A percentile compares a stretch with the other conserved stretches of the same genome.
Evolutionary conservation across 495 filamentous ascomycete genomes (phyloP).

Genomic region (Aspergillus taichungensis): DNA sequence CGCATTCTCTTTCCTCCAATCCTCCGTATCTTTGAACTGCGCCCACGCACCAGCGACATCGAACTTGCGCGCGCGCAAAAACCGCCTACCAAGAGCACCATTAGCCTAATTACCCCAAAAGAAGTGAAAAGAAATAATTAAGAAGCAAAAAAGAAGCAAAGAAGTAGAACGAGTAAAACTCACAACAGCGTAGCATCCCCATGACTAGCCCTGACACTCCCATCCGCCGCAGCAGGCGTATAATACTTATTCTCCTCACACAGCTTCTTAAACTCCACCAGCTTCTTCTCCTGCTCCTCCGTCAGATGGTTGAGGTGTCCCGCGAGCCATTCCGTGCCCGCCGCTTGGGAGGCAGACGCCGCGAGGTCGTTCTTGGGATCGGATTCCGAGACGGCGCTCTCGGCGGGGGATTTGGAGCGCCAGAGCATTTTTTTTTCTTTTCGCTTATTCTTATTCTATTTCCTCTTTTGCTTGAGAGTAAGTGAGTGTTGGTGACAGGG

Average conservation of each 20-base stretch:
- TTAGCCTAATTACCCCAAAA: neutral
- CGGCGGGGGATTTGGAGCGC: neutral
- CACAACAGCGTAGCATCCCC: constrained; percentile 79
- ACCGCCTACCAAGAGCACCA: constrained; percentile 47
- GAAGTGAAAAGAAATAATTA: too few species aligned
- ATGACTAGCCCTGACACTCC: constrained; percentile 48
- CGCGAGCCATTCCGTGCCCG: constrained; percentile 36
- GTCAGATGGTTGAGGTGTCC: constrained; percentile 71
- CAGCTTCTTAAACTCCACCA: constrained; percentile 59
- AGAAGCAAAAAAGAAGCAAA: neutral
- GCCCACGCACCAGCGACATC: constrained; percentile 61
- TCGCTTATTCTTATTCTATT: too few species aligned
- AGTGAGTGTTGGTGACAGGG: neutral
- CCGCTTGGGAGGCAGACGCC: constrained; percentile 33
- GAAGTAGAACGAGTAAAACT: constrained; percentile 18
- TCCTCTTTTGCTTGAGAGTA: neutral
- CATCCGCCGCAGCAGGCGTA: constrained; percentile 34
- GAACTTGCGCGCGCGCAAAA: constrained; percentile 70
- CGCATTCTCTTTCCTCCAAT: constrained; percentile 73
- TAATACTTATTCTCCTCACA: constrained; percentile 59
- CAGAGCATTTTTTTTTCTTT: neutral
- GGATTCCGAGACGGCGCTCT: constrained; percentile 1
- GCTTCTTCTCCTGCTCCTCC: constrained; percentile 52
- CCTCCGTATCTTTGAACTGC: constrained; percentile 84
- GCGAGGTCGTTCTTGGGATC: constrained; percentile 32